Evolutionary conservation across 352 stramenopile genomes (phyloP), one percentile per base, ranked within the genome.

Genomic region (Phytophthora niederhauseri): DNA sequence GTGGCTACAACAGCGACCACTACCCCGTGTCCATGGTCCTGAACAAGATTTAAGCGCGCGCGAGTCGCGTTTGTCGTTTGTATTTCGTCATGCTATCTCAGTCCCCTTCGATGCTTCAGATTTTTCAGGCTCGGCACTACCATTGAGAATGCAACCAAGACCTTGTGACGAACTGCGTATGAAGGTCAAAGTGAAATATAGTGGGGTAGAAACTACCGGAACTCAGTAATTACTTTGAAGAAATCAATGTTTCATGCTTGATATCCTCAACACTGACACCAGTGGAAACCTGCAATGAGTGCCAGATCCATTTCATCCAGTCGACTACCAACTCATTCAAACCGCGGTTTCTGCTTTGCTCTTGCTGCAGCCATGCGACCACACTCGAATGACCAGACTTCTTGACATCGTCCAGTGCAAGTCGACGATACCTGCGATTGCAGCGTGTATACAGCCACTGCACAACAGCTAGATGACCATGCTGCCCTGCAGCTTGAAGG

Each of bases 381-480:
- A 63, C 41, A 17, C 46, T 43, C 8, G 19, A 14, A 8, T 63
- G 56, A 20, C 28, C 28, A 20, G 30, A 51, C n/a, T 49, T 34
- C 19, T 43, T 36, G 15, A 48, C 48, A 26, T 56, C 48, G 20
- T 57, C 30, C 14, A 58, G 14, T 14, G 57, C 57, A 34, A 56
- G 43, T 11, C 48, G n/a, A 20, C 15, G 31, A 52, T 51, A 58
- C 36, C 45, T 36, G 22, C 41, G 48, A 20, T 53, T 20, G 48
- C 46, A 56, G 30, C 26, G 45, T 28, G 20, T 2, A 11, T 57
- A 54, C 46, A 64, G 20, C 57, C 57, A 64, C n/a, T 48, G 26
- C 15, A 64, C 57, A 38, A 71, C 57, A n/a, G 26, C 6, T 9
- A 70, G 34, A 17, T 66, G 67, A n/a, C 61, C 61, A 49, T 70